Conservation (phyloP, 1,284 basidiomycete species). For the Salmacisia buchloeana region DNA sequence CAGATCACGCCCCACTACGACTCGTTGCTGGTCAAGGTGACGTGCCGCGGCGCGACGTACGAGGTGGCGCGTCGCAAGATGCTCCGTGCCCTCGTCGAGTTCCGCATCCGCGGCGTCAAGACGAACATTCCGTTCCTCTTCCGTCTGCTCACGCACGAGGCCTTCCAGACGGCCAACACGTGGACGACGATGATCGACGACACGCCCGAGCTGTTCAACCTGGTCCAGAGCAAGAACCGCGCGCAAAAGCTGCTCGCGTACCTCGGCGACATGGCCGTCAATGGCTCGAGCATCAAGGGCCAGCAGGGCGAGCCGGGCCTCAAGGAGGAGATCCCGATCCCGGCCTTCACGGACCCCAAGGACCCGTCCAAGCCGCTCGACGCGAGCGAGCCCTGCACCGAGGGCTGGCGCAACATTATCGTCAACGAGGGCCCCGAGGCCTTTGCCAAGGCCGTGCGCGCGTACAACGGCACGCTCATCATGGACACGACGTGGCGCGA, state of each 20-base stretch:
- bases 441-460: constrained; percentile 95
- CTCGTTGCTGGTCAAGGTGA: constrained; percentile 93
- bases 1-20: constrained; percentile 99
- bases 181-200: constrained; percentile 90
- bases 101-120: constrained; percentile 98
- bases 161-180: constrained; percentile 90
- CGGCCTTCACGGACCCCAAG: constrained; percentile 71
- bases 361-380: constrained; percentile 72
- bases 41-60: constrained; percentile 92
- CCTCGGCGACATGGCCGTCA: constrained; percentile 95
- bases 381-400: constrained; percentile 71
- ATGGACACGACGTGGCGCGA: constrained; percentile 92
- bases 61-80: constrained; percentile 98
- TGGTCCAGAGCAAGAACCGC: constrained; percentile 95
- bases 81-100: constrained; percentile 96
- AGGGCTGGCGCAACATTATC: constrained; percentile 98
- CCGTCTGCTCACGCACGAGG: constrained; percentile 93
- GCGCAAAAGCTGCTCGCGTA: constrained; percentile 96
- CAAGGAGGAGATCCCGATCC: constrained; percentile 79
- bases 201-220: constrained; percentile 93
- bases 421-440: constrained; percentile 96
- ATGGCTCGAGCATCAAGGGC: constrained; percentile 93
- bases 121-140: constrained; percentile 97
- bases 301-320: constrained; percentile 91
- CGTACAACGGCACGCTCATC: constrained; percentile 76